Percentiles rank a stretch among this genome's conserved stretches.
Evolutionary conservation across 2,329 filamentous ascomycete genomes (phyloP).

Genomic region (Laburnicola sp.): DNA sequence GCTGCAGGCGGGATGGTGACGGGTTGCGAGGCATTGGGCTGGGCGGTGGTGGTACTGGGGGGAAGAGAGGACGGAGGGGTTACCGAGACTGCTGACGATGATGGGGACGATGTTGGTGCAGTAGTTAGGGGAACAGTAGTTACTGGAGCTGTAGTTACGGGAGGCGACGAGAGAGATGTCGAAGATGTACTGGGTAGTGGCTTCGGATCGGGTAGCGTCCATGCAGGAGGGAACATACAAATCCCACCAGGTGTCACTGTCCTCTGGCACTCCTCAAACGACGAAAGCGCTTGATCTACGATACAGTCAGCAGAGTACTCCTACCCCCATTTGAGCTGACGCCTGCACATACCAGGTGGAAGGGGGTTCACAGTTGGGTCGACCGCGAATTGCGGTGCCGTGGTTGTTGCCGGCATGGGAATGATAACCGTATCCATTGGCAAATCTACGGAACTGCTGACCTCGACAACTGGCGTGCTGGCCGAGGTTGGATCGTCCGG

Average conservation of each 20-base stretch:
- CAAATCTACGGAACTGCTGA: too few relatives aligned
- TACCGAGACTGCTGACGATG: neutral
- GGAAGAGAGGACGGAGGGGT: too few relatives aligned
- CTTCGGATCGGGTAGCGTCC: neutral
- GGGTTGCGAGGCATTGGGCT: neutral
- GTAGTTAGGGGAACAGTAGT: neutral
- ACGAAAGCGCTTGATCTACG: neutral
- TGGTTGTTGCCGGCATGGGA: too few relatives aligned
- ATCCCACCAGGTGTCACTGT: neutral
- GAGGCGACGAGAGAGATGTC: too few relatives aligned
- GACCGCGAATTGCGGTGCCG: too few relatives aligned
- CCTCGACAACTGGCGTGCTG: too few relatives aligned
- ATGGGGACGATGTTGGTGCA: slow-evolving; percentile 1
- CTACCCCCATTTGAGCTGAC: too few relatives aligned
- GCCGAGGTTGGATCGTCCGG: too few relatives aligned
- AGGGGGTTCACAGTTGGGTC: neutral
- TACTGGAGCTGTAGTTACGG: neutral
- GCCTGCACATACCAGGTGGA: neutral
- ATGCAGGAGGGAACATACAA: neutral
- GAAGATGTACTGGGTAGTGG: neutral
- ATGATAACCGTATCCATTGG: too few relatives aligned
- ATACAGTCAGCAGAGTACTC: neutral
- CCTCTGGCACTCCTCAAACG: neutral
- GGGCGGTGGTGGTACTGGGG: neutral
- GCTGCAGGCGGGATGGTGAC: too few relatives aligned